Base-by-base conservation (phyloP, 2,329 filamentous ascomycete genomes). In the Xylariales sp. region DNA sequence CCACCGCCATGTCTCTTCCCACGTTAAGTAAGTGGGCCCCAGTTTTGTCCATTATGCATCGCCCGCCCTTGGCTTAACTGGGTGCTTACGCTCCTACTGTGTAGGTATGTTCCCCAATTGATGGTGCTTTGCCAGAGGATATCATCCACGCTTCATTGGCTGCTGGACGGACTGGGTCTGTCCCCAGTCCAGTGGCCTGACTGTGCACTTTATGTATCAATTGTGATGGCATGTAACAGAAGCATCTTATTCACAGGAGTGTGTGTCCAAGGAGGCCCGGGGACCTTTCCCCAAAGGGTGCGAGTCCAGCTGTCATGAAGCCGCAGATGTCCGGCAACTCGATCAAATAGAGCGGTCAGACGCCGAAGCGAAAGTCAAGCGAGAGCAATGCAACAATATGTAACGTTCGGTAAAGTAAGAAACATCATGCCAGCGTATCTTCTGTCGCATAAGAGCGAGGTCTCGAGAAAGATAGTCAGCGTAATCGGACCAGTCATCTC, bases 261-360 rank as follows among this genome's bases (percentile, higher is more conserved):
- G n/a, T n/a, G n/a, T n/a, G n/a, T n/a, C n/a, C n/a, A n/a, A n/a
- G n/a, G 16, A 14, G 12, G 32, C 24, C 24, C 24, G 7, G 24
- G 24, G 31, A 29, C 18, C 10, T 25, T 40, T 14, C 38, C 38
- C 19, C 32, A 40, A 40, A 10, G 7, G 22, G 38, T 18, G 9
- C 16, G 12, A 19, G n/a, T 38, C 36, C 36, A 38, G 36, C 36
- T 38, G 14, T 12, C 25, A 6, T 20, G 14, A 27, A 27, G 15
- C 31, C 36, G 36, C 25, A 29, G n/a, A 38, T 38, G 15, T 34
- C 32, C 32, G 32, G 29, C 29, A 32, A 15, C 15, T 12, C 29
- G 29, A n/a, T n/a, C n/a, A 19, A 18, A 20, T 16, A 5, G 9
- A 34, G 32, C 32, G 32, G 32, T 34, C 32, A 34, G 16, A 15